Evolutionary conservation across 2,329 filamentous ascomycete genomes (phyloP), one percentile per base, ranked within the genome.

Genomic region (Aureobasidium lini): DNA sequence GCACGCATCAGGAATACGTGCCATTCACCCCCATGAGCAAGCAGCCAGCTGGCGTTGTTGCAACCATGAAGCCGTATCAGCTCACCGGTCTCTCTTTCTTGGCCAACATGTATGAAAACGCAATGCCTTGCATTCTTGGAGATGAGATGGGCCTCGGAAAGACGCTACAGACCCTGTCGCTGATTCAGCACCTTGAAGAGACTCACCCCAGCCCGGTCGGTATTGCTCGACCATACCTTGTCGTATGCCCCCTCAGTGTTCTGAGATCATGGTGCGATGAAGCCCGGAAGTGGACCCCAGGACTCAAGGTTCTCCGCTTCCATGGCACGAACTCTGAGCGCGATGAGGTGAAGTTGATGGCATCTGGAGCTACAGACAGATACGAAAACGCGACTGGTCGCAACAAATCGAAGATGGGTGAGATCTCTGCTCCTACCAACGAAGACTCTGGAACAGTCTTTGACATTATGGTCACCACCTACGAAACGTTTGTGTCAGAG

Each of bases 81-180:
- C 65, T 81, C 0, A 73, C 76, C 3, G 79, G 79, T 1, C 68
- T 81, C 0, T 78, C 76, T 0, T 81, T 80, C 64, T 71, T 81
- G 7, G 65, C 78, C 0, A 74, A 78, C 62, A 71, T 78, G 59
- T 72, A 77, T 62, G 66, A 71, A 2, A 78, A 79, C 60, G 74
- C 75, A 58, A 68, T 77, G 62, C 73, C 74, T 8, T 71, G 73
- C 6, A 77, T 80, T 39, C 65, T 80, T 2, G 77, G 77, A 16
- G 77, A 80, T 56, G 77, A 79, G 58, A 80, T 79, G 77, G 77
- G 77, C 18, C 69, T 80, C 4, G 77, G 77, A 29, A 80, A 79
- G 66, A 79, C 77, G 1, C 65, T 80, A 8, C 77, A 80, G 63
- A 79, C 77, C 0, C 66, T 80, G 16, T 74, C 79, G 0, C 68